Conservation (phyloP, 768 basidiomycete genomes). For the Crepidotus variabilis region DNA sequence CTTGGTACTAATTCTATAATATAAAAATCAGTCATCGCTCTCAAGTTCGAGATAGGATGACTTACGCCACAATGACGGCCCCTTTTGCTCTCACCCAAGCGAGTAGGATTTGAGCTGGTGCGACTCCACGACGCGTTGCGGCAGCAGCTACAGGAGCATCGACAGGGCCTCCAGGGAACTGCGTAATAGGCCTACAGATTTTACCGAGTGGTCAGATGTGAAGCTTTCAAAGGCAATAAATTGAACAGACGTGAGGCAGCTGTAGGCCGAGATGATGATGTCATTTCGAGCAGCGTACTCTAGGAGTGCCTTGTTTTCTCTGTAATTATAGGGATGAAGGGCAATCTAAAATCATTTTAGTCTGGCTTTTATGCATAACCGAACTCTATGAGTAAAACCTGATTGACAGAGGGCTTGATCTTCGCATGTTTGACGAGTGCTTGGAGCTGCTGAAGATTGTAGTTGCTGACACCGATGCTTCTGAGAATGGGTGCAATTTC, state of each 20-base stretch:
- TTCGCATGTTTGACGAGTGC: conserved; percentile 44
- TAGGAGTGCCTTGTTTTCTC: conserved; percentile 48
- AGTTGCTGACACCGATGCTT: conserved; percentile 77
- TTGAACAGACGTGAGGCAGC: conserved; percentile 50
- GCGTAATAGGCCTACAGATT: conserved; percentile 50
- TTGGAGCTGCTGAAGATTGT: conserved; percentile 49
- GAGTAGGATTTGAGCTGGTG: conserved; percentile 63
- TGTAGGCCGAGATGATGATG: conserved; percentile 73
- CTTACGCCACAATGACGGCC: conserved; percentile 64
- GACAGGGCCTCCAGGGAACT: conserved; percentile 61
- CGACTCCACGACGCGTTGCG: conserved; percentile 50
- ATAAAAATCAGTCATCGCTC: too few species aligned
- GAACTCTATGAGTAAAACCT: conserved; percentile 33
- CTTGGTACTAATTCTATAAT: conserved; percentile 1
- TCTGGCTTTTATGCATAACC: neutral
- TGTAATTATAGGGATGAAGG: conserved; percentile 69
- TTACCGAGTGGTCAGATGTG: neutral
- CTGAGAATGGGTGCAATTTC: too few species aligned
- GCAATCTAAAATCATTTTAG: conserved; percentile 40
- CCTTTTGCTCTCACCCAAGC: conserved; percentile 69
- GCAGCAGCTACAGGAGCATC: conserved; percentile 50
- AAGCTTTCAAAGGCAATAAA: neutral
- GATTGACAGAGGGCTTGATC: conserved; percentile 67
- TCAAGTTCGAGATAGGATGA: conserved; percentile 1
- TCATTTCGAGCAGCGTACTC: conserved; percentile 52